Evolutionary conservation across 2,329 filamentous ascomycete genomes (phyloP).

Genomic region (Colletotrichum phormii): DNA sequence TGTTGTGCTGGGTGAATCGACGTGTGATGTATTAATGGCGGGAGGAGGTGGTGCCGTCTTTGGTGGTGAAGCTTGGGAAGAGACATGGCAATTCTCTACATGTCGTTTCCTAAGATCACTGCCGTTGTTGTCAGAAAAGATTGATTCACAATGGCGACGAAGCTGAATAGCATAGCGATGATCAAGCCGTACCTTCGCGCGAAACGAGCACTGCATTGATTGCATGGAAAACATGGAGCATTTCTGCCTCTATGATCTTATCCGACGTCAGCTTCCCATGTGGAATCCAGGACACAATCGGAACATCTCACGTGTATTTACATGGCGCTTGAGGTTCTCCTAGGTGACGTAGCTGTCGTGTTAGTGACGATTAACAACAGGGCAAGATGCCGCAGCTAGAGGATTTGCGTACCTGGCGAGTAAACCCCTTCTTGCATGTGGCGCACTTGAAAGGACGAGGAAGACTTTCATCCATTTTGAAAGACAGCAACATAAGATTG

Average conservation of each 20-base stretch:
- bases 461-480: slow-evolving; percentile 5
- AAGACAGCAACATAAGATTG: background rate
- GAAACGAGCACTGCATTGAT: slow-evolving; percentile 13
- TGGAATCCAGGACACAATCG: background rate
- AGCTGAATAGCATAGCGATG: no score
- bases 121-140: background rate
- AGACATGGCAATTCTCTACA: slow-evolving; percentile 20
- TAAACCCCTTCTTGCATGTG: slow-evolving; percentile 24
- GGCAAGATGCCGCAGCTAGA: background rate
- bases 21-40: background rate
- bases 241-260: slow-evolving; percentile 23
- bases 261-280: no score
- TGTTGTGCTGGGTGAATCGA: slow-evolving; percentile 13
- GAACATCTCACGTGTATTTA: slow-evolving; percentile 18
- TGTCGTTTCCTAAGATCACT: slow-evolving; percentile 23
- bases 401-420: slow-evolving; percentile 8
- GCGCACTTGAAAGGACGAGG: slow-evolving; percentile 28
- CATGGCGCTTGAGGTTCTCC: slow-evolving; percentile 29
- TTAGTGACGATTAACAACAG: background rate
- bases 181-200: background rate
- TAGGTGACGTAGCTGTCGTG: background rate
- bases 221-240: slow-evolving; percentile 16
- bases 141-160: no score
- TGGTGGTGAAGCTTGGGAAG: background rate
- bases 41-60: slow-evolving; percentile 13